These are phyloP conservation scores for Persicaria maculosa DNA, from an alignment of 148 eudicot species.

Conservation along the genomic window DNA sequence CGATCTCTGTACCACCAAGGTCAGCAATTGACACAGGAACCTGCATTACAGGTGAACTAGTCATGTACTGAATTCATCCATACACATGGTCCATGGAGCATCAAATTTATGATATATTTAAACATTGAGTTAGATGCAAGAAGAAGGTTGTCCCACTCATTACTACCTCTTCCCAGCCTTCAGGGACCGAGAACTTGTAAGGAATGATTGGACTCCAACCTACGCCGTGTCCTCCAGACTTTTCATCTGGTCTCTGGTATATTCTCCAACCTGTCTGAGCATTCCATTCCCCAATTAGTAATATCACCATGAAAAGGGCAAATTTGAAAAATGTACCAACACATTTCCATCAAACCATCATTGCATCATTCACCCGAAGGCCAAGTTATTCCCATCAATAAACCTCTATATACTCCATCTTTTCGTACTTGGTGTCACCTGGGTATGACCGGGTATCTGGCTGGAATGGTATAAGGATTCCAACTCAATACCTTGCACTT, in stretches of 20 bases:
- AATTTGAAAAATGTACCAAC: neutral
- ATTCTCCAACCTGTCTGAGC: conserved; percentile 99
- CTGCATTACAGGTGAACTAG: conserved; percentile 24
- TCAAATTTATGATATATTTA: neutral
- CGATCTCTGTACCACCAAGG: conserved; percentile 92
- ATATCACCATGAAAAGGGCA: neutral
- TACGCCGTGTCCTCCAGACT: conserved; percentile 96
- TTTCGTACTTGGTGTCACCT: neutral
- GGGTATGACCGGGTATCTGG: too few species aligned
- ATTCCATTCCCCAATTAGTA: conserved; percentile 27
- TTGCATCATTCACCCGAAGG: neutral
- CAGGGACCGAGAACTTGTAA: conserved; percentile 71
- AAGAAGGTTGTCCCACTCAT: neutral
- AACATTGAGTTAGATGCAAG: neutral
- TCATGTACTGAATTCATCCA: neutral
- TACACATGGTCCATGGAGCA: neutral
- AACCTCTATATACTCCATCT: neutral
- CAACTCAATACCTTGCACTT: too few species aligned
- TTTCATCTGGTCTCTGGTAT: conserved; percentile 87
- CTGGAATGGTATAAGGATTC: too few species aligned
- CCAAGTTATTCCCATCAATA: neutral
- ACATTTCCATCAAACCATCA: neutral
- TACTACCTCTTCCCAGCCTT: conserved; percentile 80
- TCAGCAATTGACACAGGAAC: conserved; percentile 97
- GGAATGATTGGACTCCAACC: conserved; percentile 99